A percentile compares a stretch with the other conserved stretches of the same genome.
phyloP scores from a whole-genome alignment of 2,329 filamentous ascomycete species.

The Dendrostoma leiphaemia region DNA sequence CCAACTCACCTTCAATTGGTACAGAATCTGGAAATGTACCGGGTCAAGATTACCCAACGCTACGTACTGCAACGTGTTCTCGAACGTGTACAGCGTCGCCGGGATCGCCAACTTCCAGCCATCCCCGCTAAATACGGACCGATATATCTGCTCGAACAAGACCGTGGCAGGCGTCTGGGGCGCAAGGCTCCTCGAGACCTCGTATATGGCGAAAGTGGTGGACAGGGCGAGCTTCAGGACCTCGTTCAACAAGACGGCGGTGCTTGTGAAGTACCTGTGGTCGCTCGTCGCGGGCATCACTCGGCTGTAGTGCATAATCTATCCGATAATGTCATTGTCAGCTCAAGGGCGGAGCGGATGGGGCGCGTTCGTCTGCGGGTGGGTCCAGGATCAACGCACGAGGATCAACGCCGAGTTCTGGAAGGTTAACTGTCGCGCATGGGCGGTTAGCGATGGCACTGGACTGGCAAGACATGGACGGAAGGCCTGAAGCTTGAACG shows the following conservation, averaged over 20 bases:
- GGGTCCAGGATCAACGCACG: constrained; percentile 38
- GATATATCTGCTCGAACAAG: constrained; percentile 76
- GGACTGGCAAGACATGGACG: background rate
- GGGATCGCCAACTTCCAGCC: constrained; percentile 94
- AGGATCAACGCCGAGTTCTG: constrained; percentile 79
- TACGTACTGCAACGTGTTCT: constrained; percentile 92
- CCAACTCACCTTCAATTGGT: constrained; percentile 74
- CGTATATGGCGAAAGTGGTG: constrained; percentile 82
- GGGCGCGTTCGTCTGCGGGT: too few species aligned
- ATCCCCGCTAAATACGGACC: constrained; percentile 81
- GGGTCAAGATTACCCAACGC: constrained; percentile 89
- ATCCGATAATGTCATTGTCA: constrained; percentile 14
- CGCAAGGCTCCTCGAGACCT: constrained; percentile 74
- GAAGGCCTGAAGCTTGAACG: background rate
- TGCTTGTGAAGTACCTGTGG: constrained; percentile 89
- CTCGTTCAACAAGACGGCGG: constrained; percentile 91
- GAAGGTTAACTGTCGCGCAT: constrained; percentile 62
- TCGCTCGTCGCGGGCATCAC: constrained; percentile 84
- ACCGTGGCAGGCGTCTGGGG: constrained; percentile 77
- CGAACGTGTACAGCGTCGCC: constrained; percentile 82
- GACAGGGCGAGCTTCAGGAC: constrained; percentile 86
- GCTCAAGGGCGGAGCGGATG: background rate
- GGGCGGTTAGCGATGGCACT: constrained; percentile 23
- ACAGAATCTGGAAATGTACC: constrained; percentile 89
- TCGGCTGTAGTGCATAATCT: constrained; percentile 93